These are phyloP conservation scores for Brassica incana DNA, from an alignment of 345 rosid genomes.

Conservation along the genomic window DNA sequence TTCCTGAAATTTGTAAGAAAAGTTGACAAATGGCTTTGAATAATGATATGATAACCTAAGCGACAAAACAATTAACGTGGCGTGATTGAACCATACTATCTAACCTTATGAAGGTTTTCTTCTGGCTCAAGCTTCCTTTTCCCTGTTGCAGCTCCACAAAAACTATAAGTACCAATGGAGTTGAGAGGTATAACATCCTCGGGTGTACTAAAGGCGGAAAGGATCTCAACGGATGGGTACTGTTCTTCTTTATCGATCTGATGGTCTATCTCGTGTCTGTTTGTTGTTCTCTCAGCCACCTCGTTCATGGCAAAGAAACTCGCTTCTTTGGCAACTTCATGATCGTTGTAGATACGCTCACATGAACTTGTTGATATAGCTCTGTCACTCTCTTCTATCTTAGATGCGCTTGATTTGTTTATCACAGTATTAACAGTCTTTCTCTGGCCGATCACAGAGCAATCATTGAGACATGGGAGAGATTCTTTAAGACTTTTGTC, in stretches of 20 bases:
- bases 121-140: conserved; percentile 59
- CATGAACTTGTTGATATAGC: conserved; percentile 16
- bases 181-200: conserved; percentile 33
- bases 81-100: conserved; percentile 16
- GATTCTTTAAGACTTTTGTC: conserved; percentile 34
- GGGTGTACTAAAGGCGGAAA: conserved; percentile 29
- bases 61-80: conserved; percentile 8
- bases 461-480: conserved; percentile 28
- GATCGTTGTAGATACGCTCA: conserved; percentile 19
- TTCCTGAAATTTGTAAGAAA: conserved; percentile 52
- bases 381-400: conserved; percentile 16
- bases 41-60: background rate
- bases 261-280: conserved; percentile 24
- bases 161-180: conserved; percentile 32
- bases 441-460: conserved; percentile 33
- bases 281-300: conserved; percentile 25
- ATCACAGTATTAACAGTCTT: conserved; percentile 13
- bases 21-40: conserved; percentile 15
- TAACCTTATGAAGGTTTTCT: conserved; percentile 51
- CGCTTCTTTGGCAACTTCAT: conserved; percentile 20
- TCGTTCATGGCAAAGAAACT: conserved; percentile 16
- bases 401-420: conserved; percentile 3
- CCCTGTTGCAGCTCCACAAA: conserved; percentile 31
- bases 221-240: conserved; percentile 30
- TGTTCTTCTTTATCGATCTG: conserved; percentile 41